Conservation (phyloP, 2,329 filamentous ascomycete genomes). For the Pseudocercospora pini-densiflorae region DNA sequence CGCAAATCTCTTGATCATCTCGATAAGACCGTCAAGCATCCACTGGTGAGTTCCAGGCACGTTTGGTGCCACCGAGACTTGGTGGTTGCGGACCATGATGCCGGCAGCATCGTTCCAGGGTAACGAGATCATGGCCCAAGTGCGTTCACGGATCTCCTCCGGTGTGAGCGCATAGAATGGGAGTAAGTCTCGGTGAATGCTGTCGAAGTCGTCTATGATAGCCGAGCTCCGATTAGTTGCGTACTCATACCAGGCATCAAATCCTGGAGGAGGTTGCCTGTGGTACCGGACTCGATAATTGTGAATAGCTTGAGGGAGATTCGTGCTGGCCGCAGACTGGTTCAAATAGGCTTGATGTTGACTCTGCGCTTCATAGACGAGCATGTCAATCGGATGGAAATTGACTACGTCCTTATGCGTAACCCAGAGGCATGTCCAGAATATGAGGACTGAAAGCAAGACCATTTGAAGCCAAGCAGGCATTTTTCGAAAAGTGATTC, state of each 20-base stretch:
- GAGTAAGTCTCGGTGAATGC: conserved; percentile 60
- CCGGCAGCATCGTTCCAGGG: conserved; percentile 61
- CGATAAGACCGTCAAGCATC: conserved; percentile 60
- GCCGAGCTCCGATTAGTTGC: conserved; percentile 56
- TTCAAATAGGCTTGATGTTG: conserved; percentile 56
- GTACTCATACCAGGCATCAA: conserved; percentile 64
- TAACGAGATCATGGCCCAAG: conserved; percentile 57
- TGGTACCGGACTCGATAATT: conserved; percentile 59
- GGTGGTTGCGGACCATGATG: conserved; percentile 60
- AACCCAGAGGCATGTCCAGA: conserved; percentile 47
- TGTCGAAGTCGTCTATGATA: conserved; percentile 65
- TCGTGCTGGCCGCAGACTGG: conserved; percentile 54
- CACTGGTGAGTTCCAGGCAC: conserved; percentile 61
- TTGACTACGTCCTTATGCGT: conserved; percentile 46
- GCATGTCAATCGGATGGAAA: conserved; percentile 60
- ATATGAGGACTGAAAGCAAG: conserved; percentile 48
- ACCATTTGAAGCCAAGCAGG: conserved; percentile 42
- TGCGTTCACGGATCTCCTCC: conserved; percentile 56
- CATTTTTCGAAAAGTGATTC: conserved; percentile 15
- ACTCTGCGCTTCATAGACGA: conserved; percentile 56
- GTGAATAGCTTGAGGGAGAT: conserved; percentile 54
- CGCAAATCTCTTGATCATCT: conserved; percentile 60
- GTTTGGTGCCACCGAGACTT: conserved; percentile 54
- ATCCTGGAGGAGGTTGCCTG: conserved; percentile 62
- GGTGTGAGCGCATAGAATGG: conserved; percentile 61